Base-by-base conservation (phyloP, 2,329 filamentous ascomycete species). In the Colletotrichum chrysophilum region DNA sequence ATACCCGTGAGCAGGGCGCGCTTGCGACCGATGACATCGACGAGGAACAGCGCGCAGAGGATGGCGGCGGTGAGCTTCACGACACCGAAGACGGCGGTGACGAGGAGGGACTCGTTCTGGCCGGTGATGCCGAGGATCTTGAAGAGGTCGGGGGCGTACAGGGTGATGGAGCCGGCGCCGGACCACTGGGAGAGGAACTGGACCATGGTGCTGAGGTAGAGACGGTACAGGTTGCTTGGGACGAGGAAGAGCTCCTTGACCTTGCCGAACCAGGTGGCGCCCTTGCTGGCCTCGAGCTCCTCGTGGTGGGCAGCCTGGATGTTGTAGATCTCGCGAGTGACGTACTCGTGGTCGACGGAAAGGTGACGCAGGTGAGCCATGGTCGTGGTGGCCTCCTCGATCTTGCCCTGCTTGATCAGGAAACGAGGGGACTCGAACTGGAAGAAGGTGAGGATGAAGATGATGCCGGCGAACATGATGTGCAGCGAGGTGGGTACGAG, bases 21-120 rank as follows among this genome's bases (percentile, higher is more conserved):
- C 84, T 95, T 96, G 74, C 94, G 92, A 6, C 94, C 94, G 78
- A 96, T 92, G 70, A 94, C 92, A 79, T 96, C 94, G 77, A 96
- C 94, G 10, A 96, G 89, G 89, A 96, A 95, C 68, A 96, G 88
- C 0, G 94, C 94, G 82, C 94, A 96, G 52, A 91, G 78, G 36
- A 96, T 81, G 16, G 93, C 91, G 0, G 93, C 89, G 8, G 91
- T 82, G 70, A 96, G 90, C 81, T 96, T 96, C 79, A 95, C 88
- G 67, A 95, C 90, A 58, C 94, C 94, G 70, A 96, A 95, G 66
- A 96, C 91, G 5, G 91, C 94, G 0, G 93, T 96, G 16, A 94
- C 91, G 48, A 96, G 91, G 0, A 96, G 89, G 70, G 91, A 91
- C 82, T 95, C 93, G 60, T 92, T 89, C 60, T 89, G 89, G 9